These are phyloP conservation scores for Pseudocercospora ulei DNA, from an alignment of 2,329 filamentous ascomycete species.

Conservation along the genomic window DNA sequence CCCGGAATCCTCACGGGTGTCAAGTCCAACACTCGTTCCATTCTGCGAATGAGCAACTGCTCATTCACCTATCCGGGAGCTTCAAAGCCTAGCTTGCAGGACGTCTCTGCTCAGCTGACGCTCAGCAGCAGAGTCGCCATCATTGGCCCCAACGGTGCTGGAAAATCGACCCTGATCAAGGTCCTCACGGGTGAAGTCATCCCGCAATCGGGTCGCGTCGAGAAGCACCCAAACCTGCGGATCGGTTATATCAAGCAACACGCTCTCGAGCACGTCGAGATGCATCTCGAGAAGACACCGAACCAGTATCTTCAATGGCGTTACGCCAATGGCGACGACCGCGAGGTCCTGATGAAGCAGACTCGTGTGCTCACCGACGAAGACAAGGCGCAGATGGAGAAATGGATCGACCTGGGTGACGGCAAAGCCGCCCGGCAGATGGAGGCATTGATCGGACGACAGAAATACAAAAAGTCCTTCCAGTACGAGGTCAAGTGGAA, in stretches of 20 bases:
- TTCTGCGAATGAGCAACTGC: conserved; percentile 87
- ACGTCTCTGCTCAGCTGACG: conserved; percentile 78
- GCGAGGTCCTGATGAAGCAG: conserved; percentile 95
- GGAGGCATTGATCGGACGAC: conserved; percentile 84
- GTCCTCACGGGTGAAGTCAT: conserved; percentile 86
- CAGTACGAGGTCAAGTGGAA: conserved; percentile 98
- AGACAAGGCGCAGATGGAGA: conserved; percentile 86
- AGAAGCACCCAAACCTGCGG: conserved; percentile 97
- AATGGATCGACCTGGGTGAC: conserved; percentile 72
- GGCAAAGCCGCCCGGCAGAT: conserved; percentile 68
- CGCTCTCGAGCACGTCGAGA: conserved; percentile 96
- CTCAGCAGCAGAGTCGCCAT: conserved; percentile 91
- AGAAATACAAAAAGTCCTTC: conserved; percentile 98
- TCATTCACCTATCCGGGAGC: conserved; percentile 89
- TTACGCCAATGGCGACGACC: conserved; percentile 92
- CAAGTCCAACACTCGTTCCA: conserved; percentile 87
- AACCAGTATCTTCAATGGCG: conserved; percentile 99
- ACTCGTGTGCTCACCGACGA: conserved; percentile 78
- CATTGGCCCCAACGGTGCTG: conserved; percentile 93
- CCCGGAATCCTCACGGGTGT: conserved; percentile 90
- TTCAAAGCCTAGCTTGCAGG: conserved; percentile 72
- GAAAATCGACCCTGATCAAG: conserved; percentile 97
- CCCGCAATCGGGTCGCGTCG: conserved; percentile 72
- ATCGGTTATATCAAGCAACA: conserved; percentile 99
- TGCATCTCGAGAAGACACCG: conserved; percentile 98